These are phyloP conservation scores for Rasamsonia emersonii DNA, from an alignment of 2,329 filamentous ascomycete species.

Conservation along the genomic window DNA sequence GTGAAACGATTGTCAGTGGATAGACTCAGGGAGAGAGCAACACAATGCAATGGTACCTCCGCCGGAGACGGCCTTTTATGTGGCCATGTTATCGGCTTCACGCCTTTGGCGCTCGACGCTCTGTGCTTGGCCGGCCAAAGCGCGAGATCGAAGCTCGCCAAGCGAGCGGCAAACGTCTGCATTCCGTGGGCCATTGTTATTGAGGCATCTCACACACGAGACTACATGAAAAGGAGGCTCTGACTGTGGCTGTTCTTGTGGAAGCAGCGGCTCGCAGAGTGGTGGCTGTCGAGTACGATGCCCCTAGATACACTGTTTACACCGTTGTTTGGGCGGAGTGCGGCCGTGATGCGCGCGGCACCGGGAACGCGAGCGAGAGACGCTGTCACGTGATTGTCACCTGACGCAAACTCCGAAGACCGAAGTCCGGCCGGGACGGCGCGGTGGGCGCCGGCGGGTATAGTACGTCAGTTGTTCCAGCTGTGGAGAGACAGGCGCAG, in stretches of 20 bases:
- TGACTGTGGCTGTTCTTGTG: no score
- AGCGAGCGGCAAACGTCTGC: conserved; percentile 63
- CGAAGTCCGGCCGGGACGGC: no score
- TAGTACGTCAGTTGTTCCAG: no score
- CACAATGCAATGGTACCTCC: conserved; percentile 43
- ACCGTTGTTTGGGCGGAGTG: not conserved
- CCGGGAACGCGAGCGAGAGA: not conserved
- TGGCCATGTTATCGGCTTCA: conserved; percentile 62
- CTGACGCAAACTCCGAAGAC: no score
- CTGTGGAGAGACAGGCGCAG: no score
- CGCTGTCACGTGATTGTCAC: not conserved
- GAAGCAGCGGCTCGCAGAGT: no score
- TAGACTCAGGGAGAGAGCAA: conserved; percentile 9
- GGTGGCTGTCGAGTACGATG: no score
- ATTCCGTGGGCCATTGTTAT: conserved; percentile 31
- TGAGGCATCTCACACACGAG: not conserved
- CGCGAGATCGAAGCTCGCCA: conserved; percentile 67
- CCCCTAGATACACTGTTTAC: no score
- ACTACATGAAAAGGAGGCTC: not conserved
- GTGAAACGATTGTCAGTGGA: conserved; percentile 9
- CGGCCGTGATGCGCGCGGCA: no score
- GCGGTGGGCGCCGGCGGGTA: no score
- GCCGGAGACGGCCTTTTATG: conserved; percentile 59
- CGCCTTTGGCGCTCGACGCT: conserved; percentile 55
- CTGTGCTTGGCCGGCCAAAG: conserved; percentile 59